Evolutionary conservation across 257 asterid genomes (phyloP).

Genomic region (Cinchona pubescens): DNA sequence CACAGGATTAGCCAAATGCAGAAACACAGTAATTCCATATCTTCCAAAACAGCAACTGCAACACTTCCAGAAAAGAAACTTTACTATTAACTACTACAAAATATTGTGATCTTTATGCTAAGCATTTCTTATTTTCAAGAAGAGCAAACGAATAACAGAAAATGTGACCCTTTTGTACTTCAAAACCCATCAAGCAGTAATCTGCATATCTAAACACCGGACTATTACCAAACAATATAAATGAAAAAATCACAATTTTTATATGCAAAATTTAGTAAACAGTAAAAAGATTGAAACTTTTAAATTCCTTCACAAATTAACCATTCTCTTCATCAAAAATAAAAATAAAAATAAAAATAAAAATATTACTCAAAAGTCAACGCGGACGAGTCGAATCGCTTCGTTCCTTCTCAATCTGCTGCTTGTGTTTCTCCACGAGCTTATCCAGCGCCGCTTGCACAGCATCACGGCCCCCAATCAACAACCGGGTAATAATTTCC

Average conservation of each 20-base stretch:
- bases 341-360: neutral
- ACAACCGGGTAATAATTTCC: slow-evolving; percentile 66
- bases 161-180: neutral
- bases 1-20: neutral
- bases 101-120: neutral
- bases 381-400: slow-evolving; percentile 27
- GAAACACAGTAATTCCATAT: neutral
- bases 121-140: neutral
- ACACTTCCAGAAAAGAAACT: neutral
- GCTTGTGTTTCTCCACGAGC: slow-evolving; percentile 92
- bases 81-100: neutral
- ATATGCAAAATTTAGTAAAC: neutral
- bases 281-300: neutral
- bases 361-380: slow-evolving; percentile 5
- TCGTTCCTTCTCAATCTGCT: slow-evolving; percentile 62
- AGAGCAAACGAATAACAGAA: neutral
- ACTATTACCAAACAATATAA: neutral
- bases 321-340: neutral
- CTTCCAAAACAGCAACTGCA: neutral
- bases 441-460: slow-evolving; percentile 81
- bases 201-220: no score
- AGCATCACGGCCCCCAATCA: slow-evolving; percentile 86
- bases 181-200: neutral
- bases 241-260: neutral
- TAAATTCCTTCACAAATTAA: neutral